Conservation (phyloP, 305 asterid genomes). For the Petunia hybrid region DNA sequence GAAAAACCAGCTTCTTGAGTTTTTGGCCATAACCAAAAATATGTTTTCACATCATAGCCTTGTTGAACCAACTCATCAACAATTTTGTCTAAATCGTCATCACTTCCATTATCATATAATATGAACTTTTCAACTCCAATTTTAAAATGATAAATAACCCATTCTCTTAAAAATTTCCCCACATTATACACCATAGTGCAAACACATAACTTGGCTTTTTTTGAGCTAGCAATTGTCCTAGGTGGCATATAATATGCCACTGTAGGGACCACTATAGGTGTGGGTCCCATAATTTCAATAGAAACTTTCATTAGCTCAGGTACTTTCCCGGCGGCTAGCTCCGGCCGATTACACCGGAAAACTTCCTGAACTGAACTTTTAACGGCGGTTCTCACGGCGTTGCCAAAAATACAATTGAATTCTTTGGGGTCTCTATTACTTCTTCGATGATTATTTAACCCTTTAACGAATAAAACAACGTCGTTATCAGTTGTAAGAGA, state of each 20-base stretch:
- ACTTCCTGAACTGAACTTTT: conserved; percentile 82
- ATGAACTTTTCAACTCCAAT: conserved; percentile 78
- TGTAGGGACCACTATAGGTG: conserved; percentile 57
- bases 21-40: conserved; percentile 89
- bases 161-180: conserved; percentile 67
- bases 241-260: conserved; percentile 65
- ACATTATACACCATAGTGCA: conserved; percentile 83
- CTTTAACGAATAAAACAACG: conserved; percentile 80
- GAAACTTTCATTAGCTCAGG: conserved; percentile 48
- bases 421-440: conserved; percentile 56
- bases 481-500: conserved; percentile 70
- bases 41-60: conserved; percentile 59
- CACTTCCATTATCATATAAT: conserved; percentile 82
- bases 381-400: conserved; percentile 62
- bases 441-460: conserved; percentile 70
- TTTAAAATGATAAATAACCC: conserved; percentile 73
- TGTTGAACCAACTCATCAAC: conserved; percentile 49
- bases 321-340: conserved; percentile 30
- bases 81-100: conserved; percentile 53
- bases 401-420: conserved; percentile 68
- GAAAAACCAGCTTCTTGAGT: conserved; percentile 92
- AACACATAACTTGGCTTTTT: conserved; percentile 67
- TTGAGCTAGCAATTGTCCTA: conserved; percentile 44
- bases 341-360: conserved; percentile 77
- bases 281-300: conserved; percentile 53